Base-by-base conservation (phyloP, 306 rosid species). In the Vigna radiata region DNA sequence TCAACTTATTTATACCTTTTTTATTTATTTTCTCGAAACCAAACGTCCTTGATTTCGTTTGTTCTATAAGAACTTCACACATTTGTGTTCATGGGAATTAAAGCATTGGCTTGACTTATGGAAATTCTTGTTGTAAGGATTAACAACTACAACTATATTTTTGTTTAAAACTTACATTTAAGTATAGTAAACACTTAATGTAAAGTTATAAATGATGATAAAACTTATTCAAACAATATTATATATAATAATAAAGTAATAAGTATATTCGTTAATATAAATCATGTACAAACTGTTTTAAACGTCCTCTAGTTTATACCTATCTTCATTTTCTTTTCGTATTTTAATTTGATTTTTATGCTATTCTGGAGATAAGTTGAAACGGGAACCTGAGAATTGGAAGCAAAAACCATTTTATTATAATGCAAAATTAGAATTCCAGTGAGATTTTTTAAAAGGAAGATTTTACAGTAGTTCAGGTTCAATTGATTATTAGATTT, bases 71-170 rank as follows among this genome's bases (percentile, higher is more conserved):
- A 50, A 49, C 25, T 62, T 19, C 12, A 49, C 39, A 21, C n/a
- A 48, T 47, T 33, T 53, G 19, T 70, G 59, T 48, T 78, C 73
- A 12, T 11, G 36, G 46, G 76, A 47, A 19, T 15, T 59, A 50
- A 66, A 41, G 5, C 37, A 15, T 67, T 47, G 17, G 33, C 61
- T 75, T 68, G 33, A 41, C 39, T 49, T 55, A 11, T 56, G 15
- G 47, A 6, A 55, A 33, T 68, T 73, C 50, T 54, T 3, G 17
- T 69, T n/a, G 5, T 23, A 10, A 12, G 54, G 9, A 65, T 75
- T 63, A 16, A 47, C 61, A 6, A 48, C 16, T 29, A 19, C 21
- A 7, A 60, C 50, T 33, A 16, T 33, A n/a, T 2, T 7, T 2
- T 23, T 59, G 65, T 25, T 56, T 56, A 56, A 23, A 59, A 59